These are phyloP conservation scores for Triglochin maritima DNA, from an alignment of 106 monocot species.

Conservation along the genomic window DNA sequence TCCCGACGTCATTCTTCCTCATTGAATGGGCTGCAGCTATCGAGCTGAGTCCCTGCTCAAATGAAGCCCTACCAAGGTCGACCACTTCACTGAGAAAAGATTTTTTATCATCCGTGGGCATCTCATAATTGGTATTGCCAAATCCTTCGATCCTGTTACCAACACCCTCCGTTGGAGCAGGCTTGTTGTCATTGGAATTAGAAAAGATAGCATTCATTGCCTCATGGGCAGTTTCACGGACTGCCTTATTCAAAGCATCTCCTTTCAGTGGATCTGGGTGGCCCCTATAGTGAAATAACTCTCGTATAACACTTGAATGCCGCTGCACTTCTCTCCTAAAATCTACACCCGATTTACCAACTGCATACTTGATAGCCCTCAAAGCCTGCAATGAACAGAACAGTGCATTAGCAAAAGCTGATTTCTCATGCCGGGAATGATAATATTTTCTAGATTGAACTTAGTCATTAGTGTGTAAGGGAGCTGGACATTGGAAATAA, in stretches of 20 bases:
- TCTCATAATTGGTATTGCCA: constrained; percentile 85
- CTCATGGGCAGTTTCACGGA: constrained; percentile 91
- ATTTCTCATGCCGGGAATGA: neutral
- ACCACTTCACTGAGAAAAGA: constrained; percentile 96
- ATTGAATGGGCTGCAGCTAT: constrained; percentile 61
- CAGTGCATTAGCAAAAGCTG: neutral
- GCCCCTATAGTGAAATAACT: constrained; percentile 85
- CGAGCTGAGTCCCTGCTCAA: constrained; percentile 68
- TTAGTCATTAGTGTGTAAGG: too few relatives aligned
- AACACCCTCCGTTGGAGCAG: constrained; percentile 34
- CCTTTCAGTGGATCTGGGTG: constrained; percentile 85
- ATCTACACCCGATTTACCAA: constrained; percentile 81
- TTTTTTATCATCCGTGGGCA: constrained; percentile 64
- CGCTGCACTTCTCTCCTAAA: constrained; percentile 95
- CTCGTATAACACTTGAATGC: constrained; percentile 59
- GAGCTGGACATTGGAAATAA: too few relatives aligned
- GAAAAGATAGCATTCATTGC: constrained; percentile 66
- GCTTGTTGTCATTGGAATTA: constrained; percentile 46
- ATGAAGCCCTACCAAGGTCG: constrained; percentile 64
- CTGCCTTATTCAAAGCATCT: constrained; percentile 91
- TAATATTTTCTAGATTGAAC: too few relatives aligned
- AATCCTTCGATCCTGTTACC: constrained; percentile 88
- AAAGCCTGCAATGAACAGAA: constrained; percentile 36
- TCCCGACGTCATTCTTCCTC: constrained; percentile 67
- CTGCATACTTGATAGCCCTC: constrained; percentile 79